phyloP scores from a whole-genome alignment of 2,329 filamentous ascomycete species.

The Scytalidium lignicola region DNA sequence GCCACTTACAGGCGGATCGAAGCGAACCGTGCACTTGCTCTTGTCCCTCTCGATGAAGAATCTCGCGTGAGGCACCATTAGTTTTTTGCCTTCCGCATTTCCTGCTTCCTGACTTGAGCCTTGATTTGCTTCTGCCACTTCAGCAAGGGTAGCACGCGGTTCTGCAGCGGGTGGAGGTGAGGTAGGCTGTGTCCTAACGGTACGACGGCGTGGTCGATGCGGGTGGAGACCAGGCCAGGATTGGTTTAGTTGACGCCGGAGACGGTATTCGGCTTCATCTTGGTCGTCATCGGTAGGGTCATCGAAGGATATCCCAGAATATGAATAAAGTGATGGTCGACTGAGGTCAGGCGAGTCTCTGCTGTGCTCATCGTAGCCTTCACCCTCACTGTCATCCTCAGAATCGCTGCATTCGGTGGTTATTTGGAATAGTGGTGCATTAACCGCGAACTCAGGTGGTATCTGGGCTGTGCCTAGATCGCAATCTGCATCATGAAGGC shows the following conservation, averaged over 20 bases:
- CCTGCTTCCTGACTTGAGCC: constrained; percentile 52
- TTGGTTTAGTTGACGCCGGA: background rate
- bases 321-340: background rate
- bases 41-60: constrained; percentile 82
- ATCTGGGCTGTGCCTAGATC: constrained; percentile 48
- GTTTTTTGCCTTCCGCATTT: constrained; percentile 50
- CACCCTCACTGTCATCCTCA: constrained; percentile 36
- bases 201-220: background rate
- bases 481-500: constrained; percentile 27
- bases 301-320: background rate
- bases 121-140: constrained; percentile 30
- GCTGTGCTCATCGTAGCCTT: background rate
- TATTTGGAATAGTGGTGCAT: constrained; percentile 45
- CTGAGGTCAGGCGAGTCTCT: background rate
- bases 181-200: background rate
- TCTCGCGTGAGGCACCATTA: constrained; percentile 68
- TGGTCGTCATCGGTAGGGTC: constrained; percentile 24
- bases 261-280: constrained; percentile 14
- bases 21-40: constrained; percentile 80
- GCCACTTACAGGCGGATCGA: constrained; percentile 76
- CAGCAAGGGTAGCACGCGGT: constrained; percentile 25
- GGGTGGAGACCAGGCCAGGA: background rate
- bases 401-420: constrained; percentile 58
- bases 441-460: constrained; percentile 47
- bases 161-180: constrained; percentile 18